These are phyloP conservation scores for Melaleuca alternifolia DNA, from an alignment of 345 rosid genomes.

Conservation along the genomic window DNA sequence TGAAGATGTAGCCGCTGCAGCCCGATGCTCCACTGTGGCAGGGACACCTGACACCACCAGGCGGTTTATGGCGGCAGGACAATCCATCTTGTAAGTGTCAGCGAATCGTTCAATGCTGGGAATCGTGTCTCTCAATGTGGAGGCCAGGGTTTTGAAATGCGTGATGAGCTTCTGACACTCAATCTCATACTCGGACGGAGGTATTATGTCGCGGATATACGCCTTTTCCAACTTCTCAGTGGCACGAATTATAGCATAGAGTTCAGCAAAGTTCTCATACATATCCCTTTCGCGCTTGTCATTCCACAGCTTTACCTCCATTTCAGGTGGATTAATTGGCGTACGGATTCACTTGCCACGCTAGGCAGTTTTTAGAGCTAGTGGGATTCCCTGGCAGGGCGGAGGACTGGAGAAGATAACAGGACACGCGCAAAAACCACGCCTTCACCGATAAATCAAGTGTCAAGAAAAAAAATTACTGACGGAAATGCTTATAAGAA, in stretches of 20 bases:
- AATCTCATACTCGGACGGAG: constrained; percentile 66
- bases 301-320: constrained; percentile 95
- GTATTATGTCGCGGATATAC: constrained; percentile 67
- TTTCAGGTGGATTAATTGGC: constrained; percentile 5
- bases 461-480: background rate
- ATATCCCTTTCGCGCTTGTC: constrained; percentile 97
- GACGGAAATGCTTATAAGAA: background rate
- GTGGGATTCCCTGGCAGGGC: background rate
- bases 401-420: constrained; percentile 79
- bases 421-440: constrained; percentile 87
- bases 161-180: constrained; percentile 93
- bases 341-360: background rate
- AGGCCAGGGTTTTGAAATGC: constrained; percentile 79
- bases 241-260: constrained; percentile 87
- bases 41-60: constrained; percentile 85
- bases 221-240: constrained; percentile 97
- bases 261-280: constrained; percentile 95
- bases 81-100: constrained; percentile 91
- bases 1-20: constrained; percentile 47
- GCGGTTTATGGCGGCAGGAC: constrained; percentile 85
- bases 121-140: constrained; percentile 60
- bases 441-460: background rate
- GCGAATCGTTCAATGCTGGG: constrained; percentile 87
- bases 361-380: background rate
- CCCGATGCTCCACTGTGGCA: constrained; percentile 86